Evolutionary conservation across 2,329 filamentous ascomycete species (phyloP), one percentile per base, ranked within the genome.

Genomic region (Neopestalotiopsis clavispora): DNA sequence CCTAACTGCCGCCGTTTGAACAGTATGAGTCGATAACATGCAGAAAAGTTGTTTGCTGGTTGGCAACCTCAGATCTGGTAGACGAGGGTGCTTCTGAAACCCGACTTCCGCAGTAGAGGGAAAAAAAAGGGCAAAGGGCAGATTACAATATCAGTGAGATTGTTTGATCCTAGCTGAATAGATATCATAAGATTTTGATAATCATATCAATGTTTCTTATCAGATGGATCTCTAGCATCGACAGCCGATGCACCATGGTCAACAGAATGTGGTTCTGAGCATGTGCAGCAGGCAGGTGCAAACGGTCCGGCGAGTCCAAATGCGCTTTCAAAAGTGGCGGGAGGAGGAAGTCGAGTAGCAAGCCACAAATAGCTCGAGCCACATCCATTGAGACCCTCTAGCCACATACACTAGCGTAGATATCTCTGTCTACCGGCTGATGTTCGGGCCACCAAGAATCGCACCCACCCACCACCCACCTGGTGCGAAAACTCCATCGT

Each of bases 401-500:
- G 60, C 60, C 60, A 63, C 34, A 63, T 42, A 17, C 6, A 3
- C 42, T 38, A 40, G 20, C 32, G 7, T 17, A 52, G 23, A n/a
- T 30, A 30, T 38, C 59, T 17, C 42, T 20, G 14, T 52, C 13
- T 28, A 4, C 2, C 62, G 62, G 34, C 23, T 66, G 30, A 58
- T 34, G 12, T 28, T 30, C 67, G 52, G 61, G 9, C 49, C 67
- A 60, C 32, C 57, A 59, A 59, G 20, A 30, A 13, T 30, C 57
- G 45, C 57, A 34, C 57, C 30, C 13, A 17, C 57, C 12, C 57
- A 59, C 56, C 23, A 57, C 64, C 42, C 64, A 58, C 64, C 64
- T 62, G 23, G 17, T 62, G 49, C 52, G 17, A 67, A 71, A 69
- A 59, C 45, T 69, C 71, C 64, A 70, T 73, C 72, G 70, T 42